Base-by-base conservation (phyloP, 306 rosid genomes). In the Datisca glomerata region DNA sequence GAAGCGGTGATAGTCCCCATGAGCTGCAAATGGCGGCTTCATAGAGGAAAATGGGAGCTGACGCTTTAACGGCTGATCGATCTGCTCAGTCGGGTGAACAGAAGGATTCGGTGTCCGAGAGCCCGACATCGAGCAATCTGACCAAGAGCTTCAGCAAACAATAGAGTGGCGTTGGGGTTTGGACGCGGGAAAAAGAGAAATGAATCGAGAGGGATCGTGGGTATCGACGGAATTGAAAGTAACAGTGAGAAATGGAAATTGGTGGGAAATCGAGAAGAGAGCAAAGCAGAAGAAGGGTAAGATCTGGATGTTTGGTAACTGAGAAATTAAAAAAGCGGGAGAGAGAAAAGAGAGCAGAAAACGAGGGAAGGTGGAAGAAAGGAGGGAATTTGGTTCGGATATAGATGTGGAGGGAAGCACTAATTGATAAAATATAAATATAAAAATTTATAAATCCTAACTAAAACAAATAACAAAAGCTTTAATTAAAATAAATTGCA, bases 311-410 rank as follows among this genome's bases (percentile, higher is more conserved):
- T 67, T 71, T 69, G 84, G 76, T 4, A 25, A 50, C 28, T 60
- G 21, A 40, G 67, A 51, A 74, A 70, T 65, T 57, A 56, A 73
- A 75, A 68, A 70, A 81, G 80, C 72, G 86, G 72, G 82, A 68
- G 78, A 66, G 63, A 75, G 73, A 62, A 48, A 67, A 45, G 61
- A 55, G 69, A 74, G 74, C 44, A 69, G 96, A 78, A 78, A 64
- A 81, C 73, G 94, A 79, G 93, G 81, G 85, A 87, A 71, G 61
- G 59, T 20, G 53, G 18, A 1, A 33, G 42, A 64, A 53, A 61
- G 79, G 96, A 76, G 96, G 87, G 87, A 87, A 87, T 73, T 83
- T 70, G 80, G 89, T 80, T 80, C 93, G 81, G 96, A 86, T 70
- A 72, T 40, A 32, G 72, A 71, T 80, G 85, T 85, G 96, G 96